A percentile compares a stretch with the other conserved stretches of the same genome.
Conservation (phyloP, 1,284 basidiomycete genomes). For the Retiboletus flavoniger region DNA sequence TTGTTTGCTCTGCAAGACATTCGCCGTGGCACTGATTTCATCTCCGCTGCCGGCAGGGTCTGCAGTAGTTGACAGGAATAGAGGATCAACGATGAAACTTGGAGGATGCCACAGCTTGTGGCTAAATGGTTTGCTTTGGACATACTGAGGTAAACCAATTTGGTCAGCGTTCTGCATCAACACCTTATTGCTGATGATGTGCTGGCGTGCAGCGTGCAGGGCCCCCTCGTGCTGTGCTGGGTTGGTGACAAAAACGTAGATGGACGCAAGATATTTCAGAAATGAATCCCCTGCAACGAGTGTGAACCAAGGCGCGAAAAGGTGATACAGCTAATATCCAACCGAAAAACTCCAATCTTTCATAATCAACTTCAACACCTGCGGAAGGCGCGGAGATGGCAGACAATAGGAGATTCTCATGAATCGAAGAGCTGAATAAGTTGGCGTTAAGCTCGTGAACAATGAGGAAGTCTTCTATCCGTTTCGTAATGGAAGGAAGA, state of each 20-base stretch:
- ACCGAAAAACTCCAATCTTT: constrained; percentile 80
- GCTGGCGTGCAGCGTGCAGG: constrained; percentile 61
- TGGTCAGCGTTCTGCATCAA: constrained; percentile 55
- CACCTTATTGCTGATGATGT: constrained; percentile 71
- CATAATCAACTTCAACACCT: constrained; percentile 69
- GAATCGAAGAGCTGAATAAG: constrained; percentile 60
- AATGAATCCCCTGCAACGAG: constrained; percentile 66
- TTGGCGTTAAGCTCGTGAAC: constrained; percentile 75
- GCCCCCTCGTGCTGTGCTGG: constrained; percentile 61
- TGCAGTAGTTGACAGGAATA: constrained; percentile 9
- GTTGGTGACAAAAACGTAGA: constrained; percentile 68
- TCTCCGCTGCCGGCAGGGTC: constrained; percentile 31
- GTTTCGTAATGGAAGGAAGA: constrained; percentile 67
- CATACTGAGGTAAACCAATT: constrained; percentile 62
- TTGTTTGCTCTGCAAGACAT: constrained; percentile 12
- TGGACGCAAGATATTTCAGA: constrained; percentile 72
- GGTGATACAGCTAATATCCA: constrained; percentile 17
- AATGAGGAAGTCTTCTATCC: constrained; percentile 69
- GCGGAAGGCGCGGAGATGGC: constrained; percentile 70
- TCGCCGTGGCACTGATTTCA: constrained; percentile 19
- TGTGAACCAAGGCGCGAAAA: constrained; percentile 17
- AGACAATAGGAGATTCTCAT: constrained; percentile 57
- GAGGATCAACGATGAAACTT: constrained; percentile 39
- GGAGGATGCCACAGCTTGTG: constrained; percentile 64
- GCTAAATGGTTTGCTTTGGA: constrained; percentile 69